Evolutionary conservation across 1,284 basidiomycete genomes (phyloP), one percentile per base, ranked within the genome.

Genomic region (Leccinum fallax): DNA sequence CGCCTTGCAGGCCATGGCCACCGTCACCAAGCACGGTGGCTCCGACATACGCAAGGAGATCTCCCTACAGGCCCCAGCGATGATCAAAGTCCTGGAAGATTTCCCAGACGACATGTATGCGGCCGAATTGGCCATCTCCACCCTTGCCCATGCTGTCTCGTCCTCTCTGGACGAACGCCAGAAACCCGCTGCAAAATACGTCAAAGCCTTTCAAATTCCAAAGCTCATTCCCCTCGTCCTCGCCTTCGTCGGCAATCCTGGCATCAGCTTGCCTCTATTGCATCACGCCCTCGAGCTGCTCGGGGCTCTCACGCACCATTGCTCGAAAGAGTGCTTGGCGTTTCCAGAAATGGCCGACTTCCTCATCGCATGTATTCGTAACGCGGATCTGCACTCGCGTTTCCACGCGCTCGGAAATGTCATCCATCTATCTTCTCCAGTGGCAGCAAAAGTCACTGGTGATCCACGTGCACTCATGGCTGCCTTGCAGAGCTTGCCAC

Each of bases 1-100:
- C 49, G 83, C 80, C 5, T 75, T 89, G 5, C 80, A 81, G 21
- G 79, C 85, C 4, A 72, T 88, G 3, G 77, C 77, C 3, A 82
- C 80, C 13, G 78, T 87, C 16, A 88, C 86, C 0, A 85, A 85
- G 61, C 85, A 87, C 61, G 85, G 85, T 3, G 85, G 85, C 8
- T 60, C 71, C 16, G 74, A 77, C 40, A 77, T 83, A 15, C 80
- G 82, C 43, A 67, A 74, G 21, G 80, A 82, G 60, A 83, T 88
- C 52, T 83, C 84, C 1, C 77, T 76, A 52, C 71, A 80, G 57
- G 65, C 75, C 8, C 67, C 74, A 3, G 67, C 64, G 0, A 71
- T 88, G 3, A 62, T 81, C 15, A 76, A 76, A 26, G 65, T 85
- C 21, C 71, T 88, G 26, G 74, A 81, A 40, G 77, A 81, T 26